Conservation (phyloP, 2,329 filamentous ascomycete species). For the Fusarium irregulare region DNA sequence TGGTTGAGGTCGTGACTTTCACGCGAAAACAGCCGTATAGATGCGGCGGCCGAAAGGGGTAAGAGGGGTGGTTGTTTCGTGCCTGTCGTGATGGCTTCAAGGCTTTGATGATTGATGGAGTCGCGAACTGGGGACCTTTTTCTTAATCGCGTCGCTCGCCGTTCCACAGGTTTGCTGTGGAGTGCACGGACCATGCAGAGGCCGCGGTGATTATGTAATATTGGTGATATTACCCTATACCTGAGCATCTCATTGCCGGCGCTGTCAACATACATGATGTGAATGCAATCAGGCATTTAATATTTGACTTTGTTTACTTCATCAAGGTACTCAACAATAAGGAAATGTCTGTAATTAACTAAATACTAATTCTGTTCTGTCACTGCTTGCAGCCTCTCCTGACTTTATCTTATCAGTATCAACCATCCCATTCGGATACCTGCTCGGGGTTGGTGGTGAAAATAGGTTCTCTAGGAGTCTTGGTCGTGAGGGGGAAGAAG, state of each 20-base stretch:
- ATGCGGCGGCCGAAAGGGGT: constrained; percentile 3
- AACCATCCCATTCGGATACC: no score
- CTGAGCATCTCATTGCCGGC: background rate
- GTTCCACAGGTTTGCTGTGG: constrained; percentile 36
- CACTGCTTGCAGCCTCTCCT: background rate
- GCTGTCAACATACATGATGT: background rate
- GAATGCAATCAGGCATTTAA: background rate
- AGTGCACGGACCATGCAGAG: constrained; percentile 16
- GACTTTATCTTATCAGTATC: background rate
- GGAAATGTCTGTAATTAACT: background rate
- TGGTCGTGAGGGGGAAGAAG: background rate
- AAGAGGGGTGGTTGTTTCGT: constrained; percentile 26
- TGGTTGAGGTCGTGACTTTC: background rate
- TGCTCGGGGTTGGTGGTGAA: background rate
- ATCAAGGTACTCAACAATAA: background rate
- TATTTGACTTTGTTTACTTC: background rate
- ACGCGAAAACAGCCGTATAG: constrained; percentile 10
- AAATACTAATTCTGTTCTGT: background rate
- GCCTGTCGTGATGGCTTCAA: constrained; percentile 39
- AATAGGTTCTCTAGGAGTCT: background rate
- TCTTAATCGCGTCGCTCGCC: constrained; percentile 48
- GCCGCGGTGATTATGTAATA: constrained; percentile 36
- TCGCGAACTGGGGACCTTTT: constrained; percentile 47
- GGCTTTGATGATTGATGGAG: constrained; percentile 44
- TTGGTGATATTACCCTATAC: constrained; percentile 24